These are phyloP conservation scores for Pythium chondricola DNA, from an alignment of 352 stramenopile species.

Conservation along the genomic window DNA sequence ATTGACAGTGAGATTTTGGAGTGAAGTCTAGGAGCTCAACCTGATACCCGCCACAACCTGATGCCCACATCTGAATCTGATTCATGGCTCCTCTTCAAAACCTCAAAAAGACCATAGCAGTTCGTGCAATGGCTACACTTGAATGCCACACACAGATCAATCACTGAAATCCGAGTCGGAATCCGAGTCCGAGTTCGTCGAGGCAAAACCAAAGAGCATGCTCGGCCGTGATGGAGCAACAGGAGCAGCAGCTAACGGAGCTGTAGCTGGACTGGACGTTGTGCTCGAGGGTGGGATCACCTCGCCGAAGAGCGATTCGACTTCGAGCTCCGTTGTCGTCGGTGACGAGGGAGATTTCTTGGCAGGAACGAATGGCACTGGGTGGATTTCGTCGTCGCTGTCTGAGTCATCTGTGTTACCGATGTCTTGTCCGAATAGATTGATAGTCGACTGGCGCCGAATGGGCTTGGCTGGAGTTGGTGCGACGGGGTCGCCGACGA, in stretches of 20 bases:
- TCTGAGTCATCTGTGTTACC: slow-evolving; percentile 8
- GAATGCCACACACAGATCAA: slow-evolving; percentile 9
- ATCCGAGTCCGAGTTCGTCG: slow-evolving; percentile 41
- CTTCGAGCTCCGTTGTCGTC: slow-evolving; percentile 14
- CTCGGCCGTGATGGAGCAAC: slow-evolving; percentile 14
- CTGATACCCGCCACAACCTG: too few relatives aligned
- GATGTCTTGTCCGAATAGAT: slow-evolving; percentile 22
- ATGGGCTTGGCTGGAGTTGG: background rate
- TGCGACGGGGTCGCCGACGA: background rate
- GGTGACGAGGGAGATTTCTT: slow-evolving; percentile 21
- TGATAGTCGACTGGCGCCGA: slow-evolving; percentile 13
- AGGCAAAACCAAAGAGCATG: slow-evolving; percentile 55
- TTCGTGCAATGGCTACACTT: slow-evolving; percentile 25
- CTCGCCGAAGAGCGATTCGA: slow-evolving; percentile 52
- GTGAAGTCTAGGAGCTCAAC: background rate
- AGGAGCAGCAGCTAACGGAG: background rate
- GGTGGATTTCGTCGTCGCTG: background rate
- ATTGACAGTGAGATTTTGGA: background rate
- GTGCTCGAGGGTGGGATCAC: slow-evolving; percentile 3
- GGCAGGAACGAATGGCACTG: too few relatives aligned
- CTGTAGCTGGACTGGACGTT: background rate
- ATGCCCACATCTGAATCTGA: too few relatives aligned
- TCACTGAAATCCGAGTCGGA: slow-evolving; percentile 49
- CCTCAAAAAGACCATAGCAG: too few relatives aligned
- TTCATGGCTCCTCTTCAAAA: too few relatives aligned